Percentiles rank a stretch among this genome's conserved stretches.
Evolutionary conservation across 768 basidiomycete species (phyloP).

Genomic region (Kockovaella imperatae): DNA sequence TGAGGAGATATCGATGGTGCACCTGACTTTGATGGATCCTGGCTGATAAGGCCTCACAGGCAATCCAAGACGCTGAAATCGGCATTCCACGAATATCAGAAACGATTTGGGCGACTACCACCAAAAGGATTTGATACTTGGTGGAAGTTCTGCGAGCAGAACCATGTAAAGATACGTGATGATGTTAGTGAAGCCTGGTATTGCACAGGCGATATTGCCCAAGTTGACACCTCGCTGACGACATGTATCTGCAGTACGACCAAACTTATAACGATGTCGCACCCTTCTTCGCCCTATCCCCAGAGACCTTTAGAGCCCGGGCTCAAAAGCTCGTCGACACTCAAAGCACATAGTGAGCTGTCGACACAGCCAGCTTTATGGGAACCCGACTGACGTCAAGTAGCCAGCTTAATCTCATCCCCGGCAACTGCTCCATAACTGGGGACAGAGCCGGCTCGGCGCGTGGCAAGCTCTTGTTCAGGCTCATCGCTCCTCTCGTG

Average conservation of each 20-base stretch:
- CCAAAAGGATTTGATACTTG: constrained; percentile 39
- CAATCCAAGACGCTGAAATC: constrained; percentile 23
- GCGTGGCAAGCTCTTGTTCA: constrained; percentile 31
- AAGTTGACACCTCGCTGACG: neutral
- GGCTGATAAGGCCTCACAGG: too few relatives aligned
- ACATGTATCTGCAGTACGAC: constrained; percentile 43
- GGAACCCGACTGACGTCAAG: neutral
- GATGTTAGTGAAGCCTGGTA: neutral
- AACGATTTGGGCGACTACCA: constrained; percentile 32
- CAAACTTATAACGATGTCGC: constrained; percentile 55
- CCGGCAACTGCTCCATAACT: constrained; percentile 11
- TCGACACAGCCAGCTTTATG: neutral
- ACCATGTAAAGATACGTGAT: neutral
- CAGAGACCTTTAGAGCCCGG: constrained; percentile 45
- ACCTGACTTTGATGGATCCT: neutral
- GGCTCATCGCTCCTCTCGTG: constrained; percentile 31
- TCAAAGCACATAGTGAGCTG: constrained; percentile 29
- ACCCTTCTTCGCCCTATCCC: constrained; percentile 71
- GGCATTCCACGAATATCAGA: constrained; percentile 37
- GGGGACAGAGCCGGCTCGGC: constrained; percentile 22
- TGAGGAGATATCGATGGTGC: constrained; percentile 3
- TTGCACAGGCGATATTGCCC: neutral
- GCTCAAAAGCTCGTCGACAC: constrained; percentile 18
- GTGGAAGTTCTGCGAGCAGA: constrained; percentile 40
- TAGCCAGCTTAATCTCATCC: constrained; percentile 22